A percentile compares a stretch with the other conserved stretches of the same genome.
These are phyloP conservation scores for Backusella westeae DNA, from an alignment of 192 early-diverging fungal species.

Conservation along the genomic window DNA sequence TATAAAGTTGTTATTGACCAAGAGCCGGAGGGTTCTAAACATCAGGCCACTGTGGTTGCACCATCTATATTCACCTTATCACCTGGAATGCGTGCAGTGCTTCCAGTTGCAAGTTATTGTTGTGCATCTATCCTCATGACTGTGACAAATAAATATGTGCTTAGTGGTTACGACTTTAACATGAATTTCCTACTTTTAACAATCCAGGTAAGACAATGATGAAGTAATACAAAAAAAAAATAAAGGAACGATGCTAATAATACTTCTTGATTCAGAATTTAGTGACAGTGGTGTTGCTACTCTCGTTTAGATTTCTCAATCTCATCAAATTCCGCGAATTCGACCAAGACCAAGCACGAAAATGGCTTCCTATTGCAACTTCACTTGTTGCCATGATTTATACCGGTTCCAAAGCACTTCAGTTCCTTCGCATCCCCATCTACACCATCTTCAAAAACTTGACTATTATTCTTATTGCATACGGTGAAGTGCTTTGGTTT, in stretches of 20 bases:
- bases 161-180: constrained; percentile 78
- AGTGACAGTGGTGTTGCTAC: constrained; percentile 58
- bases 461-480: constrained; percentile 97
- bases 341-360: constrained; percentile 59
- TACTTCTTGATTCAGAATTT: constrained; percentile 48
- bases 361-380: constrained; percentile 85
- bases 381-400: constrained; percentile 94
- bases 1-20: constrained; percentile 21
- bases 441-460: constrained; percentile 99
- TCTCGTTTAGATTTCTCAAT: constrained; percentile 49
- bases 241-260: neutral
- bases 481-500: constrained; percentile 85
- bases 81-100: constrained; percentile 38
- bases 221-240: neutral
- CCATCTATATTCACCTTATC: constrained; percentile 30
- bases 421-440: constrained; percentile 89
- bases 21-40: constrained; percentile 6
- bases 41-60: constrained; percentile 15
- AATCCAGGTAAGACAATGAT: constrained; percentile 51
- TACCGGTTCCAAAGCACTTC: constrained; percentile 92
- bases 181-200: constrained; percentile 84
- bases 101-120: constrained; percentile 88
- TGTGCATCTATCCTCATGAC: constrained; percentile 87
- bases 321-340: constrained; percentile 65
- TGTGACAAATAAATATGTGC: constrained; percentile 84